phyloP scores from a whole-genome alignment of 1,139 yeast genomes.

The Blastobotrys capitulatus region DNA sequence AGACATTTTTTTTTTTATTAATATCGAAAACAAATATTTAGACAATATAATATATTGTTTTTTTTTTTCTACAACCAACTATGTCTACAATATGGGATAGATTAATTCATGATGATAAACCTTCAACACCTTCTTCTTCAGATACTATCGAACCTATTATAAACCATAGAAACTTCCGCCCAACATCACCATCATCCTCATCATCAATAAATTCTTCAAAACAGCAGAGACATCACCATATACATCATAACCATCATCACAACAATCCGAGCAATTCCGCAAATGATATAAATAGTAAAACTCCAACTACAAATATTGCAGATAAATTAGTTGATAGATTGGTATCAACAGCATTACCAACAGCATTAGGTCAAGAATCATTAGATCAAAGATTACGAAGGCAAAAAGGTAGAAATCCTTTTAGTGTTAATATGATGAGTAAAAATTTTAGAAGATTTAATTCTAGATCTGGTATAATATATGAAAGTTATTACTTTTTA shows the following conservation, averaged over 20 bases:
- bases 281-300: background rate
- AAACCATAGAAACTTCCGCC: background rate
- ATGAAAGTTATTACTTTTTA: conserved; percentile 37
- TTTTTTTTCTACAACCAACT: background rate
- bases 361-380: conserved; percentile 32
- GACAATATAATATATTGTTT: too few species aligned
- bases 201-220: background rate
- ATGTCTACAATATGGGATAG: conserved; percentile 1
- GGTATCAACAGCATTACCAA: conserved; percentile 65
- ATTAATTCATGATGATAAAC: background rate
- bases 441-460: conserved; percentile 62
- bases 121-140: background rate
- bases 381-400: conserved; percentile 34
- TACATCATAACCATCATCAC: background rate
- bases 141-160: background rate
- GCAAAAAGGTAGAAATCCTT: conserved; percentile 60
- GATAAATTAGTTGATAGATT: conserved; percentile 70
- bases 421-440: conserved; percentile 66
- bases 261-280: background rate
- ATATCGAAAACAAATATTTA: too few species aligned
- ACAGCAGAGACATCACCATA: background rate
- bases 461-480: conserved; percentile 51
- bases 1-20: too few species aligned
- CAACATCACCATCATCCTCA: background rate
- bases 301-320: conserved; percentile 28